A percentile compares a stretch with the other conserved stretches of the same genome.
These are phyloP conservation scores for Naganishia antarctica DNA, from an alignment of 768 basidiomycete genomes.

Conservation along the genomic window DNA sequence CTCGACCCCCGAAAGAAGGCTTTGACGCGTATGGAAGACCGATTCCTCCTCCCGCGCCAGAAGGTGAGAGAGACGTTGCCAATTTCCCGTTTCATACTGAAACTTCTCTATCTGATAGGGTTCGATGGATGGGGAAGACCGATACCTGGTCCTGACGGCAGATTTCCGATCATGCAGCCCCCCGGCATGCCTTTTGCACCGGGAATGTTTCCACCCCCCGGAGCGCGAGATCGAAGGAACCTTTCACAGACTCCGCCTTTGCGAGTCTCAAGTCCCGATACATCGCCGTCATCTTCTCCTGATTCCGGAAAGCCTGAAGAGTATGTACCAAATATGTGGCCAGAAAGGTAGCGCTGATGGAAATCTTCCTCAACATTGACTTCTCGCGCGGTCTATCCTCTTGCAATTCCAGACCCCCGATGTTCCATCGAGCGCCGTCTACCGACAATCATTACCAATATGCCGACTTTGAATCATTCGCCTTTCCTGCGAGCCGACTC, in stretches of 20 bases:
- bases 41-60: slow-evolving; percentile 23
- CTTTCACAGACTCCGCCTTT: not conserved
- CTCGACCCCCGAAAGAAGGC: slow-evolving; percentile 25
- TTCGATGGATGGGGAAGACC: slow-evolving; percentile 28
- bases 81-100: not conserved
- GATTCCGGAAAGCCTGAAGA: slow-evolving; percentile 21
- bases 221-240: not conserved
- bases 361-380: too few relatives aligned
- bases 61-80: not conserved
- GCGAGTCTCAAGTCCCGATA: not conserved
- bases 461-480: slow-evolving; percentile 25
- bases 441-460: slow-evolving; percentile 15
- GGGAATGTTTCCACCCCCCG: not conserved
- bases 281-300: not conserved
- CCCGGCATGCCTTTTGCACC: slow-evolving; percentile 12
- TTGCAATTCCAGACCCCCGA: slow-evolving; percentile 19
- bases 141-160: slow-evolving; percentile 15
- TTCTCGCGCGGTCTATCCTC: not conserved
- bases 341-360: not conserved
- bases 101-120: not conserved
- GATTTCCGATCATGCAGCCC: slow-evolving; percentile 13
- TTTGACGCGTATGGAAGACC: slow-evolving; percentile 24
- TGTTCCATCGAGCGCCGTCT: slow-evolving; percentile 21
- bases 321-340: slow-evolving; percentile 1
- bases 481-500: slow-evolving; percentile 16